Evolutionary conservation across 306 rosid species (phyloP), one percentile per base, ranked within the genome.

Genomic region (Lathyrus oleraceus): DNA sequence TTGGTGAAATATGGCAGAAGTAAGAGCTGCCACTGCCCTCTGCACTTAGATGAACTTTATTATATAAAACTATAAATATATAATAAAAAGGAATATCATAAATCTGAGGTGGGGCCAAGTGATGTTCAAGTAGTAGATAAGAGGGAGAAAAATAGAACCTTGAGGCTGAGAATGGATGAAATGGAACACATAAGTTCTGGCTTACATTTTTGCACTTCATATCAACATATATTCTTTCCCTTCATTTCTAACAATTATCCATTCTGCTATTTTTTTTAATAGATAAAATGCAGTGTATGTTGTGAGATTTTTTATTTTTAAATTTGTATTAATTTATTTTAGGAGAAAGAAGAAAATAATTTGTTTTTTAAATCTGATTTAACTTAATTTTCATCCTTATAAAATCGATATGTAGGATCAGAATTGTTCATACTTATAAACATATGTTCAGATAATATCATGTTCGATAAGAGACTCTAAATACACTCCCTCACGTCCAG

Each of bases 51-150:
- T 15, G 66, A 75, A 56, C 45, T 56, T 61, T 75, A 49, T 61
- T 75, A 57, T 75, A 77, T 65, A 70, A 9, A 71, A 30, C 3
- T 73, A 25, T 69, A 32, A 82, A 45, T 66, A 69, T 62, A 52
- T 64, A 67, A 58, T n/a, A n/a, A 51, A n/a, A 16, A 16, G 20
- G 49, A 27, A 38, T 52, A 64, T 67, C 42, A 76, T 65, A 70
- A 38, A 0, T 8, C 45, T 21, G 6, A 36, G 65, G 70, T 47
- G 88, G 91, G 81, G 15, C 79, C 90, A 70, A 40, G 71, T 4
- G 10, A 2, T 3, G 67, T 58, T 38, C 42, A 74, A 59, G 89
- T 83, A 89, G 96, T 78, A 84, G 98, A 92, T 90, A 92, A 90
- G 96, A 75, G 69, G 64, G 43, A 40, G 30, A 40, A 20, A 70